phyloP scores from a whole-genome alignment of 2,329 filamentous ascomycete species.

The Bipolaris gigantea region DNA sequence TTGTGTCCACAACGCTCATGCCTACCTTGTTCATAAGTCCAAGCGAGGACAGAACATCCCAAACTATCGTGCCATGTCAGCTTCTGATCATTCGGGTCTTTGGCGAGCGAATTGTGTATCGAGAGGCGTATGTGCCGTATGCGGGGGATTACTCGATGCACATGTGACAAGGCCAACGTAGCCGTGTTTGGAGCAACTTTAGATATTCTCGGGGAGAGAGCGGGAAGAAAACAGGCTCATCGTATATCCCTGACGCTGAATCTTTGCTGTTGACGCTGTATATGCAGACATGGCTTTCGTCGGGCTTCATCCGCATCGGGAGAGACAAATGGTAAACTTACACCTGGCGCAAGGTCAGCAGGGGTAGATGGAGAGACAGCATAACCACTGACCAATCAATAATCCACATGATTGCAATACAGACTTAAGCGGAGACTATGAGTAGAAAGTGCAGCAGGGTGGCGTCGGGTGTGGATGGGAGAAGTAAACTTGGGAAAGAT shows the following conservation, averaged over 20 bases:
- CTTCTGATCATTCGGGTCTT: neutral
- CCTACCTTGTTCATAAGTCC: slow-evolving; percentile 79
- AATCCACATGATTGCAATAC: slow-evolving; percentile 71
- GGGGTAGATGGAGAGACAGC: neutral
- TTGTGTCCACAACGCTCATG: neutral
- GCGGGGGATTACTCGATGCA: neutral
- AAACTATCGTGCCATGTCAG: slow-evolving; percentile 59
- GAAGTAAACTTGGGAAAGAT: slow-evolving; percentile 11
- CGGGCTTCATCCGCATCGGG: slow-evolving; percentile 2
- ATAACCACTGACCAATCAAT: slow-evolving; percentile 70
- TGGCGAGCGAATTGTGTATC: neutral
- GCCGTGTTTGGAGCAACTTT: neutral
- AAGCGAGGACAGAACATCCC: slow-evolving; percentile 83
- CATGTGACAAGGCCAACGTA: slow-evolving; percentile 1
- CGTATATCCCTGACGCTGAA: neutral
- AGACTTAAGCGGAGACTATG: slow-evolving; percentile 1
- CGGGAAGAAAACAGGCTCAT: neutral
- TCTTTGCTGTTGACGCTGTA: neutral
- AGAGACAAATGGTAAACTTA: slow-evolving; percentile 24
- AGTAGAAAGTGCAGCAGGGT: neutral
- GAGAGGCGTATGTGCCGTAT: neutral
- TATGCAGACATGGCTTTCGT: neutral
- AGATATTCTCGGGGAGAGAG: neutral
- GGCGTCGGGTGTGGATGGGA: slow-evolving; percentile 1
- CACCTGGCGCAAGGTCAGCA: slow-evolving; percentile 32